Evolutionary conservation across 495 filamentous ascomycete genomes (phyloP).

Genomic region (Penicillium canescens): DNA sequence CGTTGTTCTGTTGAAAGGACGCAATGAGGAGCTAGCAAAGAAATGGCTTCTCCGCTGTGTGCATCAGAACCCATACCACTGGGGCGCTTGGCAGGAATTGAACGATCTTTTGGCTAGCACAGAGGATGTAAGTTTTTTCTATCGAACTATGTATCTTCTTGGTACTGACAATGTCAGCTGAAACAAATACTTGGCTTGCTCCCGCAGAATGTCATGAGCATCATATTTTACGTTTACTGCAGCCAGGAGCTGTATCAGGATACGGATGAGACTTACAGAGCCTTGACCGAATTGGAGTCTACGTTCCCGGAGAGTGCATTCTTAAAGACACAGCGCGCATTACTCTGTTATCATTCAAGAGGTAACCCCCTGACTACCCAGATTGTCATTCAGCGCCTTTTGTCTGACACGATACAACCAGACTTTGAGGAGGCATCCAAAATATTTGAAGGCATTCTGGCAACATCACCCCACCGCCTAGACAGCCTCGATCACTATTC

Average conservation of each 20-base stretch:
- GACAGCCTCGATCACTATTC: slow-evolving; percentile 93
- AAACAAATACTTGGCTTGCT: slow-evolving; percentile 60
- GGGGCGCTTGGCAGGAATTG: slow-evolving; percentile 95
- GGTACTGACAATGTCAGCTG: slow-evolving; percentile 43
- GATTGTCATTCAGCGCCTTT: too few relatives aligned
- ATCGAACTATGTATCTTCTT: background rate
- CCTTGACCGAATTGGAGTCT: slow-evolving; percentile 70
- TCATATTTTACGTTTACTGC: slow-evolving; percentile 88
- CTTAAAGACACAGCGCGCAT: slow-evolving; percentile 82
- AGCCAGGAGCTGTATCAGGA: slow-evolving; percentile 90
- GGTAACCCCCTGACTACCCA: slow-evolving; percentile 24
- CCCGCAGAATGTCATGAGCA: slow-evolving; percentile 87
- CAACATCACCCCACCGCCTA: slow-evolving; percentile 79
- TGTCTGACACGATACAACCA: slow-evolving; percentile 9
- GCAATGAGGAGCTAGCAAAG: slow-evolving; percentile 81
- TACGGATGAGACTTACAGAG: slow-evolving; percentile 63
- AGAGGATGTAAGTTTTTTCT: slow-evolving; percentile 70
- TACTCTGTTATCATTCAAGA: slow-evolving; percentile 92
- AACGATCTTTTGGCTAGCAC: slow-evolving; percentile 69
- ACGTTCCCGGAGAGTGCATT: slow-evolving; percentile 88
- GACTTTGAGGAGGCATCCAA: slow-evolving; percentile 84
- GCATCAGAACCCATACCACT: slow-evolving; percentile 86
- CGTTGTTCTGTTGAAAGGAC: slow-evolving; percentile 83
- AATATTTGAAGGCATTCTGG: slow-evolving; percentile 80
- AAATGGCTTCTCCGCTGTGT: slow-evolving; percentile 83